Conservation (phyloP, 1,139 yeast genomes). For the Diutina mesorugosa region DNA sequence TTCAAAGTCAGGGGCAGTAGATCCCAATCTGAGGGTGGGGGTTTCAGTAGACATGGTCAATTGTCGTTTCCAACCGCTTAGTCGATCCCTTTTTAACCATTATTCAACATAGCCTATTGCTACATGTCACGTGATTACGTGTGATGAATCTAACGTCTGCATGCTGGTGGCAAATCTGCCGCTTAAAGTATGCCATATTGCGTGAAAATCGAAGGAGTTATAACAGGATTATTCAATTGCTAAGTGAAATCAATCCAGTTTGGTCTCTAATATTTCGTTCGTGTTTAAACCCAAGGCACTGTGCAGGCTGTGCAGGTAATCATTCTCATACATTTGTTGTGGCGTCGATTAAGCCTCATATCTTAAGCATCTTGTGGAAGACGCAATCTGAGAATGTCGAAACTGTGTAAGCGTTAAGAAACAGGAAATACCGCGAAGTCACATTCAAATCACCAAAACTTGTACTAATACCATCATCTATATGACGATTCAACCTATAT, state of each 20-base stretch:
- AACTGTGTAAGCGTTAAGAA: too few species aligned
- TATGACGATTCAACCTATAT: neutral
- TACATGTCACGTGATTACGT: neutral
- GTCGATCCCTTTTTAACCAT: neutral
- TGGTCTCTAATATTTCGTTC: too few species aligned
- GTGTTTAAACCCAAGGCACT: too few species aligned
- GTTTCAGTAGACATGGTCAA: neutral
- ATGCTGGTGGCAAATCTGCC: neutral
- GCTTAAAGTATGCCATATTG: neutral
- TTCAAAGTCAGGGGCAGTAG: constrained; percentile 70
- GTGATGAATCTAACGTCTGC: neutral
- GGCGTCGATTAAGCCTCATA: neutral
- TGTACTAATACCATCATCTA: too few species aligned
- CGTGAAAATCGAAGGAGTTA: neutral
- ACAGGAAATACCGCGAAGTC: too few species aligned
- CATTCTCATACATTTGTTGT: neutral
- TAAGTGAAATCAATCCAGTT: too few species aligned
- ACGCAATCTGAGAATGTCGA: too few species aligned
- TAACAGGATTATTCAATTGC: too few species aligned
- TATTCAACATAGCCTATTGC: neutral
- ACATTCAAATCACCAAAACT: neutral
- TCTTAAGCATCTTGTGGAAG: neutral
- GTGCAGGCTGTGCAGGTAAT: neutral
- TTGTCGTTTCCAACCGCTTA: neutral
- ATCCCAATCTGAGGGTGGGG: constrained; percentile 34